Percentiles rank a stretch among this genome's conserved stretches.
Evolutionary conservation across 2,329 filamentous ascomycete species (phyloP).

Genomic region (Fusarium siculi): DNA sequence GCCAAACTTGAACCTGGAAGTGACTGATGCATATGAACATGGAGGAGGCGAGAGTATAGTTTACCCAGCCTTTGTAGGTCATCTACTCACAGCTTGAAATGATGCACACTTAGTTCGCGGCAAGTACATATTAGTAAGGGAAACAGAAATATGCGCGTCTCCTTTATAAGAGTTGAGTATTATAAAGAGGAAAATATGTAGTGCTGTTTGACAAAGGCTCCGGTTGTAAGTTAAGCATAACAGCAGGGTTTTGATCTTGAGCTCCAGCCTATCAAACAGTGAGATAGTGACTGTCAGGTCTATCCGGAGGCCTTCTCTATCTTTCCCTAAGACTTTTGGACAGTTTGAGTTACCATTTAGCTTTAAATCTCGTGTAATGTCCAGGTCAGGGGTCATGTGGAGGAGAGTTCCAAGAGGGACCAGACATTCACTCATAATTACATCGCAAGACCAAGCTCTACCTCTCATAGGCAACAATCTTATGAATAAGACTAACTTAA

Average conservation of each 20-base stretch:
- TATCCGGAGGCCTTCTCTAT: neutral
- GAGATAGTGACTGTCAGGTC: neutral
- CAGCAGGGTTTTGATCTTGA: neutral
- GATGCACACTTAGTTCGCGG: neutral
- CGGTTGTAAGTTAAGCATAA: neutral
- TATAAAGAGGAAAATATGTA: neutral
- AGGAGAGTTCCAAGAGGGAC: neutral
- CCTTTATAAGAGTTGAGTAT: neutral
- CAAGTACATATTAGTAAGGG: neutral
- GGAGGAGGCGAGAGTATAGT: neutral
- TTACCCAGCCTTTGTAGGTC: neutral
- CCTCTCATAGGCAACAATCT: neutral
- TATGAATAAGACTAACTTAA: rapidly evolving
- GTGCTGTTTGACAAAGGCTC: neutral
- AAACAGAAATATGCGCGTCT: neutral
- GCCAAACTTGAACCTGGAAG: neutral
- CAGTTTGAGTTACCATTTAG: neutral
- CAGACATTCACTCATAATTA: neutral
- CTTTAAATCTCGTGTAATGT: neutral
- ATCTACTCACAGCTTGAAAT: neutral
- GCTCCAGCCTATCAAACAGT: neutral
- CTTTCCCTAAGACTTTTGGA: no score
- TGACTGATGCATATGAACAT: no score
- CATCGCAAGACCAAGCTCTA: neutral
- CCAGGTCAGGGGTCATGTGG: neutral